These are phyloP conservation scores for Annulohypoxylon bovei DNA, from an alignment of 495 filamentous ascomycete genomes.

Conservation along the genomic window DNA sequence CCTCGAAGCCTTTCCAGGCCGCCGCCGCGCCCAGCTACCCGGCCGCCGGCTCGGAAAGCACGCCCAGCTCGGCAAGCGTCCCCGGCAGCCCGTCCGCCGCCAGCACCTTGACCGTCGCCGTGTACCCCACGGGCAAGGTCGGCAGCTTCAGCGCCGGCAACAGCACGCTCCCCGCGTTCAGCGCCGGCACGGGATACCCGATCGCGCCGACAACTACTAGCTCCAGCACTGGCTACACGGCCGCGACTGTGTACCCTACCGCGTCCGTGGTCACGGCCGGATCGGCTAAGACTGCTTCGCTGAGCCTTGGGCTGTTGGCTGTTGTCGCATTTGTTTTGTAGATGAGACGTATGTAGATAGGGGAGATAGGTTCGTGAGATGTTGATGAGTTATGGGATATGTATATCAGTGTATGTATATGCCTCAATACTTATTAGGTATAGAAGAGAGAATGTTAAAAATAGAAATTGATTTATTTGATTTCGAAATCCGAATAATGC, in stretches of 20 bases:
- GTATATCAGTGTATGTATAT: neutral
- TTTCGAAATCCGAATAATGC: neutral
- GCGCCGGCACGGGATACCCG: slow-evolving; percentile 28
- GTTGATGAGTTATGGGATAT: neutral
- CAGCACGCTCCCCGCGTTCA: slow-evolving; percentile 7
- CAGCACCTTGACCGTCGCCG: slow-evolving; percentile 14
- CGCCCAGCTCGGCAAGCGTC: neutral
- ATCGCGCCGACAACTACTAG: slow-evolving; percentile 13
- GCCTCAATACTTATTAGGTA: neutral
- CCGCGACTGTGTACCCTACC: slow-evolving; percentile 23
- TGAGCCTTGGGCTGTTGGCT: slow-evolving; percentile 31
- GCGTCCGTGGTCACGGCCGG: slow-evolving; percentile 26
- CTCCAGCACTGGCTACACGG: slow-evolving; percentile 3
- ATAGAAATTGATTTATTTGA: slow-evolving; percentile 12
- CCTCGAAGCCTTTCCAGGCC: slow-evolving; percentile 12
- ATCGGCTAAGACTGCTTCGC: slow-evolving; percentile 22
- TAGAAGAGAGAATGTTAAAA: neutral
- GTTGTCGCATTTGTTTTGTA: slow-evolving; percentile 30
- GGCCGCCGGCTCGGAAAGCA: neutral
- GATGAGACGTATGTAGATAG: neutral
- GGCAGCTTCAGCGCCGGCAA: slow-evolving; percentile 25
- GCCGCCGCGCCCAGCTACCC: slow-evolving; percentile 29
- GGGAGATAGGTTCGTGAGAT: neutral
- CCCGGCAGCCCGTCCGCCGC: neutral
- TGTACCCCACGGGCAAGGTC: slow-evolving; percentile 27